phyloP scores from a whole-genome alignment of 306 rosid genomes.

The Prunus mongolica region DNA sequence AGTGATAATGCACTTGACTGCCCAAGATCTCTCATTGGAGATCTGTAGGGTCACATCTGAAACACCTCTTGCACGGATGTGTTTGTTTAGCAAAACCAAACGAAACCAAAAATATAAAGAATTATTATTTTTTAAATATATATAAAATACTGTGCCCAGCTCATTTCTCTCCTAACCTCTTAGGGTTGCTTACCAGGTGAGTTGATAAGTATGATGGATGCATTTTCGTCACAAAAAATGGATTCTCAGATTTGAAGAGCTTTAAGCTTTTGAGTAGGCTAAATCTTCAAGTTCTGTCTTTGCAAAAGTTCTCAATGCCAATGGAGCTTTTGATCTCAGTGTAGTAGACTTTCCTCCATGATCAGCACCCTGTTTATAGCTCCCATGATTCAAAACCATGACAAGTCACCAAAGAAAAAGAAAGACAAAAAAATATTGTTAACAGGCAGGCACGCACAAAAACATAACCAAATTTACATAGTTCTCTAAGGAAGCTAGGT shows the following conservation, averaged over 20 bases:
- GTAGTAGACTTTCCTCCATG: neutral
- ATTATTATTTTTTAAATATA: too few relatives aligned
- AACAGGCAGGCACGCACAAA: too few relatives aligned
- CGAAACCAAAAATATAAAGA: too few relatives aligned
- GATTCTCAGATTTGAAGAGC: neutral
- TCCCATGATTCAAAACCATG: neutral
- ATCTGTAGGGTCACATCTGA: neutral
- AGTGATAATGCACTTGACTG: neutral
- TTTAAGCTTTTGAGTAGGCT: neutral
- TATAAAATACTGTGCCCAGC: too few relatives aligned
- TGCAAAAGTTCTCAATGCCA: neutral
- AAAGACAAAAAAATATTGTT: neutral
- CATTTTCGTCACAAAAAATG: neutral
- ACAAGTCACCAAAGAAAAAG: neutral
- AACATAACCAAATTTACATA: too few relatives aligned
- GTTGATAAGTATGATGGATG: neutral
- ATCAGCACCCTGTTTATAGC: neutral
- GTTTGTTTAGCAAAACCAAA: neutral
- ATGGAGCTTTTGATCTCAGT: too few relatives aligned
- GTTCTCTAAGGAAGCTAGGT: neutral
- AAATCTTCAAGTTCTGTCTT: neutral
- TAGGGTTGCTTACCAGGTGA: neutral
- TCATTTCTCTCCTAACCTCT: too few relatives aligned
- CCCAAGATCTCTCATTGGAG: conserved; percentile 14
- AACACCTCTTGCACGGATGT: neutral